Evolutionary conservation across 2,329 filamentous ascomycete species (phyloP).

Genomic region (Leptographium radiaticola): DNA sequence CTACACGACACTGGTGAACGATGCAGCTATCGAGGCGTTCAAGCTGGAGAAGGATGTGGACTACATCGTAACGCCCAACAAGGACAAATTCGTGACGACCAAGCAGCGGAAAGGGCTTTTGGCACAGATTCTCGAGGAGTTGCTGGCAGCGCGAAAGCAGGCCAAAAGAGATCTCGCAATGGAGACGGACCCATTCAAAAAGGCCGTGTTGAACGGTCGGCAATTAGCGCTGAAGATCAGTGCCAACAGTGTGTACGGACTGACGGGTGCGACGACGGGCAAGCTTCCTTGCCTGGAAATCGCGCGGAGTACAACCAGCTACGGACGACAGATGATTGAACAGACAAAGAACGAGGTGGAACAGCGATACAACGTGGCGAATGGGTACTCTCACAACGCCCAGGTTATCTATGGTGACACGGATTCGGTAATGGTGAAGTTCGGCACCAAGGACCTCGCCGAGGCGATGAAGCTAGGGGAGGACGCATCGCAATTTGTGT

Average conservation of each 20-base stretch:
- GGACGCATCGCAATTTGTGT: conserved; percentile 80
- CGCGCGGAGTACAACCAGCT: conserved; percentile 92
- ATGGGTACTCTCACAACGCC: conserved; percentile 88
- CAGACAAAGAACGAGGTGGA: conserved; percentile 96
- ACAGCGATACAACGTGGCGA: conserved; percentile 75
- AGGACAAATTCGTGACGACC: conserved; percentile 79
- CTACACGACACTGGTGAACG: conserved; percentile 86
- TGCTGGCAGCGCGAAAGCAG: conserved; percentile 82
- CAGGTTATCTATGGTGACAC: conserved; percentile 98
- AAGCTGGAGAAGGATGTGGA: conserved; percentile 76
- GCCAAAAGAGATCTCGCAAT: conserved; percentile 81
- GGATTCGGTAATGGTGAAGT: conserved; percentile 99
- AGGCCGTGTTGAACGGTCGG: conserved; percentile 93
- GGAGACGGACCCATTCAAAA: conserved; percentile 93
- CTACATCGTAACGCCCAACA: conserved; percentile 92
- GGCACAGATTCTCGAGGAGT: conserved; percentile 88
- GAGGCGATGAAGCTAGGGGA: conserved; percentile 93
- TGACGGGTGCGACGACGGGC: conserved; percentile 90
- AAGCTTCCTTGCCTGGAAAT: conserved; percentile 92
- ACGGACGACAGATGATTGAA: conserved; percentile 98
- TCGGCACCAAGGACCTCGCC: conserved; percentile 73
- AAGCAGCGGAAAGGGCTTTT: conserved; percentile 86
- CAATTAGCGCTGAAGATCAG: conserved; percentile 93
- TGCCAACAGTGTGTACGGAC: conserved; percentile 93
- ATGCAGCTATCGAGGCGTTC: conserved; percentile 62